Percentiles rank a stretch among this genome's conserved stretches.
phyloP scores from a whole-genome alignment of 148 eudicot genomes.

The Fagopyrum esculentum region DNA sequence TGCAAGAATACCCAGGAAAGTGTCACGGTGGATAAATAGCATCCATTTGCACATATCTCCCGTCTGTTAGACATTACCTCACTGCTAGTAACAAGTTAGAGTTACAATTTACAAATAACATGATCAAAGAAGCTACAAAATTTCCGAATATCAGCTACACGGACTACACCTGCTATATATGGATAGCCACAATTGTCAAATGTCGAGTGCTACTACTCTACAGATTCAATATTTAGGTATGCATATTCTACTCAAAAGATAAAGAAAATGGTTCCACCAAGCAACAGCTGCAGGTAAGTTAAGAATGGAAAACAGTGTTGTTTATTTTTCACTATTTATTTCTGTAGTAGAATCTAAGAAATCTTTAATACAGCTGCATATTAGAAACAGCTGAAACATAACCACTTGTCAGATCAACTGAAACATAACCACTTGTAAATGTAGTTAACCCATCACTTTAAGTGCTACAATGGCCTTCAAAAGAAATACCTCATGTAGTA shows the following conservation, averaged over 20 bases:
- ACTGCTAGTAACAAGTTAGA: background rate
- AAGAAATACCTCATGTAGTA: slow-evolving; percentile 42
- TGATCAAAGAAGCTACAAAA: slow-evolving; percentile 5
- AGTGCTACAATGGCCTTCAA: background rate
- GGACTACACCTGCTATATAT: background rate
- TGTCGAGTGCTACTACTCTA: background rate
- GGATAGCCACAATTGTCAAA: background rate
- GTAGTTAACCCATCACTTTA: background rate
- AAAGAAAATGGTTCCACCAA: background rate
- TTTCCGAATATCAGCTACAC: background rate
- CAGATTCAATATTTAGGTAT: background rate
- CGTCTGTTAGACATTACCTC: background rate
- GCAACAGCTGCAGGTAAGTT: background rate
- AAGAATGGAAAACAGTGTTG: background rate
- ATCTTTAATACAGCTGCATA: background rate
- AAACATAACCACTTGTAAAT: background rate
- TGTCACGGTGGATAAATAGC: background rate
- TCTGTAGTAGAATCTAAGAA: background rate
- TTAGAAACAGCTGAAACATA: background rate
- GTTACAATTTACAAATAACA: background rate
- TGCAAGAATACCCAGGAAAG: background rate
- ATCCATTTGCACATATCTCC: background rate
- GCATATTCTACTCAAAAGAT: background rate
- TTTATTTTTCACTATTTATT: background rate
- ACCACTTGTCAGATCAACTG: background rate